Evolutionary conservation across 1,284 basidiomycete species (phyloP), one percentile per base, ranked within the genome.

Genomic region (Sporisorium graminicola): DNA sequence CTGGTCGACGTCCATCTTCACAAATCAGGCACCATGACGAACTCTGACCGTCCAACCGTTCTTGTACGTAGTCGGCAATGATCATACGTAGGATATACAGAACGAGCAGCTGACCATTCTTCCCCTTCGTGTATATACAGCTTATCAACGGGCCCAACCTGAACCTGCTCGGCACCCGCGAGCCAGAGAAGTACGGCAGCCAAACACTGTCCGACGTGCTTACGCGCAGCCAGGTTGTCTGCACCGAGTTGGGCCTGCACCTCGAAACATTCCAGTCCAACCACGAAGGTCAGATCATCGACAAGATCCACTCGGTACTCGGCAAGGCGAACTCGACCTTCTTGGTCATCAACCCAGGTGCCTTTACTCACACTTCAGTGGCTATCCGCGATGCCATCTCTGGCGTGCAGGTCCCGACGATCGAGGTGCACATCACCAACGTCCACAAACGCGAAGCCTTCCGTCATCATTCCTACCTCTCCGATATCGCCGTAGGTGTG

Each of bases 351-450:
- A 86, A 86, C 54, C 74, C 86, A 1, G 86, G 80, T n/a, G 82
- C 80, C 18, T 85, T 74, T 60, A 86, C 86, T 0, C 86, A 86
- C 58, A 83, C 80, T n/a, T 79, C 75, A 3, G 82, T 86, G 3
- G 82, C 85, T 3, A 73, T 86, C 20, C 63, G 85, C 0, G 86
- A 86, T 61, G 85, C 85, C 3, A 64, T 86, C 2, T 43, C 77
- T 16, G 82, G 82, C 6, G 77, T 84, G 8, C 60, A 74, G 2
- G 69, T 86, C 13, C 85, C 85, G 5, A 85, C 84, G 65, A 79
- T 86, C 59, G 86, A 86, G 76, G 82, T 86, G 29, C 65, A 77
- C 58, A 75, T 86, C 58, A 77, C 82, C 42, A 86, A 86, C 56
- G 79, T 84, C 24, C 85, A 86, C 62, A 80, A 81, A 2, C 55